Conservation (phyloP, 2,329 filamentous ascomycete species). For the Clonostachys sp. region DNA sequence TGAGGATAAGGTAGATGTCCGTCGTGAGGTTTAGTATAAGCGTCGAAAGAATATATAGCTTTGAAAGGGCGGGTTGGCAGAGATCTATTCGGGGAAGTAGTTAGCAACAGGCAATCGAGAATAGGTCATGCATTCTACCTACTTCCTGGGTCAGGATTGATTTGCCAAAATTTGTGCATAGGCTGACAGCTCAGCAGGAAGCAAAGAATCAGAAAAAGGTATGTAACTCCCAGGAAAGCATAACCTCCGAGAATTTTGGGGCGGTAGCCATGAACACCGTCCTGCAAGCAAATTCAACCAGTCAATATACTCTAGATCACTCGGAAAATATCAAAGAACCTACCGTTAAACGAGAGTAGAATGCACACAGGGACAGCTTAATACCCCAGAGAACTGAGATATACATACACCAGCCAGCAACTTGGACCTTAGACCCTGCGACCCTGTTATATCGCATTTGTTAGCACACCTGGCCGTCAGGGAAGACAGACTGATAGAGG, state of each 20-base stretch:
- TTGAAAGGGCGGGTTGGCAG: slow-evolving; percentile 16
- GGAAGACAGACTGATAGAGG: neutral
- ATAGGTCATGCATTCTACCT: too few relatives aligned
- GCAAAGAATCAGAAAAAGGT: too few relatives aligned
- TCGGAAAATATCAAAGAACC: neutral
- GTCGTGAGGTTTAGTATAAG: slow-evolving; percentile 28
- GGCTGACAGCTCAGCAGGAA: too few relatives aligned
- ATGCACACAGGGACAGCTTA: slow-evolving; percentile 48
- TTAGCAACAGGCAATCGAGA: too few relatives aligned
- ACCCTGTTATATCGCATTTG: slow-evolving; percentile 20
- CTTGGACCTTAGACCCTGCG: slow-evolving; percentile 46
- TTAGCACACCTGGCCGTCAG: slow-evolving; percentile 41
- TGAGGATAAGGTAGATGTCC: slow-evolving; percentile 30
- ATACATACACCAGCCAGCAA: slow-evolving; percentile 46
- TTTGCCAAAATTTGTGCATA: too few relatives aligned
- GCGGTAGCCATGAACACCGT: too few relatives aligned
- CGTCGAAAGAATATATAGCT: slow-evolving; percentile 16
- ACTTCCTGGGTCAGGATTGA: too few relatives aligned
- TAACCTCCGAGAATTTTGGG: too few relatives aligned
- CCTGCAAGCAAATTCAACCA: neutral
- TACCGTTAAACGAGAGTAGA: slow-evolving; percentile 30
- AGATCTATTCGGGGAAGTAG: too few relatives aligned
- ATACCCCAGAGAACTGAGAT: slow-evolving; percentile 45
- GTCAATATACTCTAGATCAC: slow-evolving; percentile 2
- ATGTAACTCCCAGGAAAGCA: too few relatives aligned